phyloP scores from a whole-genome alignment of 345 rosid species.

The Anacardium occidentale region DNA sequence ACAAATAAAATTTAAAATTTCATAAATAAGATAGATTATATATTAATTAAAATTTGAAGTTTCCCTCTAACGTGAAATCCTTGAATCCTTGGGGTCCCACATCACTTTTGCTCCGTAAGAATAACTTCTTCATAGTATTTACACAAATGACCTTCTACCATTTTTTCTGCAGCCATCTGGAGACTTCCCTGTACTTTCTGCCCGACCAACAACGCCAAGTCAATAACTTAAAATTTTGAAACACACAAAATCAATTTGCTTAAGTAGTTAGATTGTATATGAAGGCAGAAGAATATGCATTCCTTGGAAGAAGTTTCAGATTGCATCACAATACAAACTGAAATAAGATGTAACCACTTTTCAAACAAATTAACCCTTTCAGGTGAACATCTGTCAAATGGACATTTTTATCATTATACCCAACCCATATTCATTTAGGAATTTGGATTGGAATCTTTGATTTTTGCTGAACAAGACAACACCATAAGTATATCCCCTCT shows the following conservation, averaged over 20 bases:
- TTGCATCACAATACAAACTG: not conserved
- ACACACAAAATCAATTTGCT: conserved; percentile 1
- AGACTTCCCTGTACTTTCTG: conserved; percentile 77
- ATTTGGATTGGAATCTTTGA: no score
- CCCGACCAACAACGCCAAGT: conserved; percentile 52
- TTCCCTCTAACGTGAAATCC: no score
- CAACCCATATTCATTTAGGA: not conserved
- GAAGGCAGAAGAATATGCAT: not conserved
- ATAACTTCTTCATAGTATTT: conserved; percentile 92
- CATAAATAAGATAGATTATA: no score
- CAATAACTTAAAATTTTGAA: conserved; percentile 4
- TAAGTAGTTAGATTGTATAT: not conserved
- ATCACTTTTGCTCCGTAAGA: conserved; percentile 84
- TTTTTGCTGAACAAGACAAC: no score
- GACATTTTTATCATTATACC: not conserved
- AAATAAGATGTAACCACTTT: not conserved
- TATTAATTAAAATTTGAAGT: no score
- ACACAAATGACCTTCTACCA: conserved; percentile 95
- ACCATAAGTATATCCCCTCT: no score
- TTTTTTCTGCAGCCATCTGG: conserved; percentile 81
- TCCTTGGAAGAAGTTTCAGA: not conserved
- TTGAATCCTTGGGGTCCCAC: no score
- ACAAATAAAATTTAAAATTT: no score
- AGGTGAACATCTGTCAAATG: not conserved
- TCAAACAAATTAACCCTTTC: no score